Evolutionary conservation across 2,329 filamentous ascomycete genomes (phyloP).

Genomic region (Lachnellula occidentalis): DNA sequence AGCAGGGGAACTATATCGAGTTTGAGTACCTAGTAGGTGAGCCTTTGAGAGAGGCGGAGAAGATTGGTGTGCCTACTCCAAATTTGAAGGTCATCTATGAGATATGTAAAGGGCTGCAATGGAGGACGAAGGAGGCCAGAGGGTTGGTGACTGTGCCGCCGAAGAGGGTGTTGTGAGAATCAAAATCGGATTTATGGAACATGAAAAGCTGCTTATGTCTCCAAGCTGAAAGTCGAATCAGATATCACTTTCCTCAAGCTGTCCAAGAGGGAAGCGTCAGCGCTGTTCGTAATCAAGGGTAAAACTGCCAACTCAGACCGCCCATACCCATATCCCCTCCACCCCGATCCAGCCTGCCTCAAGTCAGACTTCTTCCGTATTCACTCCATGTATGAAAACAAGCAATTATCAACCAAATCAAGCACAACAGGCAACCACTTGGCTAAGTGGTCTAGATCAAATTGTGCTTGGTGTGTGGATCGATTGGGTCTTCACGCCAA

Average conservation of each 20-base stretch:
- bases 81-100: constrained; percentile 47
- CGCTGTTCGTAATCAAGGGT: no score
- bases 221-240: no score
- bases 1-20: constrained; percentile 47
- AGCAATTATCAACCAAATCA: neutral
- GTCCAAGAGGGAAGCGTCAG: no score
- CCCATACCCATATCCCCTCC: neutral
- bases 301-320: no score
- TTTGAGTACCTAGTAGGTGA: constrained; percentile 50
- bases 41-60: constrained; percentile 43
- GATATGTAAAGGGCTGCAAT: constrained; percentile 44
- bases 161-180: constrained; percentile 3
- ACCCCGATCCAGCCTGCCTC: constrained; percentile 1
- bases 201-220: no score
- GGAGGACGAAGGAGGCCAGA: constrained; percentile 35
- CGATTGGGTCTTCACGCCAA: no score
- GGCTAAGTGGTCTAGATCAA: no score
- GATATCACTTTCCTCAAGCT: no score
- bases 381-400: no score
- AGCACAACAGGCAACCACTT: constrained; percentile 1
- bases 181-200: neutral
- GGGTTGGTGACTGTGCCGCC: constrained; percentile 30
- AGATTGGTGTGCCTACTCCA: constrained; percentile 44
- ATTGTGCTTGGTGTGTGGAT: no score
- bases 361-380: no score